phyloP scores from a whole-genome alignment of 208 protist species.

The Trypanosomatidae sp. region DNA sequence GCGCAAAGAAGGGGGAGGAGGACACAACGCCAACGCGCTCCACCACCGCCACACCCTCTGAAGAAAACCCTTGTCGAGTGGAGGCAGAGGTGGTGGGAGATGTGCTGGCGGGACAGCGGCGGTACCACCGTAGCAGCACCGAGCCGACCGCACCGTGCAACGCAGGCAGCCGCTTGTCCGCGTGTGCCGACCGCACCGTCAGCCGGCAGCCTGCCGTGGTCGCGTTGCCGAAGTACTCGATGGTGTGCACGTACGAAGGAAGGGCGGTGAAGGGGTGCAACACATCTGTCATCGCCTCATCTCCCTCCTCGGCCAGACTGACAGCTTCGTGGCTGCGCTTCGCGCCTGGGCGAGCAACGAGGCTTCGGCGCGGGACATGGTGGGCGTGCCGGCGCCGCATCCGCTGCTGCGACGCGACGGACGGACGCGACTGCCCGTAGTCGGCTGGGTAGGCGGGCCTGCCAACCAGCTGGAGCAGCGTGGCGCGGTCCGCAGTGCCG shows the following conservation, averaged over 20 bases:
- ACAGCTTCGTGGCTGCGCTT: constrained; percentile 5
- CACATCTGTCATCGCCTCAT: background rate
- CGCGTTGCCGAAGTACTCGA: constrained; percentile 25
- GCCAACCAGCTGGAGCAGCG: constrained; percentile 48
- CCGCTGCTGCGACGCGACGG: constrained; percentile 12
- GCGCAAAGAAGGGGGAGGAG: constrained; percentile 53
- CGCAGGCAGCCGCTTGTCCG: constrained; percentile 9
- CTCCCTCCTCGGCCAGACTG: no score
- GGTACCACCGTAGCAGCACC: constrained; percentile 22
- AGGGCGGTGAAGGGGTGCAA: background rate
- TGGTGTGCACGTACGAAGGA: constrained; percentile 15
- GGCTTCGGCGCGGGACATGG: background rate
- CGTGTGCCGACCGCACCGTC: constrained; percentile 30
- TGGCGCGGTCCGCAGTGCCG: constrained; percentile 42
- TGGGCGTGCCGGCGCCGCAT: background rate
- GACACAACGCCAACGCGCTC: constrained; percentile 49
- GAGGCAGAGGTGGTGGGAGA: no score
- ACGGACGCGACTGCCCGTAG: constrained; percentile 24
- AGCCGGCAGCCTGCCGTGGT: constrained; percentile 45
- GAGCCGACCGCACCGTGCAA: constrained; percentile 30
- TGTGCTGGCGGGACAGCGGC: no score
- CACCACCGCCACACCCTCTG: constrained; percentile 17
- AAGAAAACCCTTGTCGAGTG: no score
- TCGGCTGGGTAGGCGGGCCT: constrained; percentile 42
- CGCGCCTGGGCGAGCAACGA: background rate